These are phyloP conservation scores for Fusarium floridanum DNA, from an alignment of 2,329 filamentous ascomycete genomes.

Conservation along the genomic window DNA sequence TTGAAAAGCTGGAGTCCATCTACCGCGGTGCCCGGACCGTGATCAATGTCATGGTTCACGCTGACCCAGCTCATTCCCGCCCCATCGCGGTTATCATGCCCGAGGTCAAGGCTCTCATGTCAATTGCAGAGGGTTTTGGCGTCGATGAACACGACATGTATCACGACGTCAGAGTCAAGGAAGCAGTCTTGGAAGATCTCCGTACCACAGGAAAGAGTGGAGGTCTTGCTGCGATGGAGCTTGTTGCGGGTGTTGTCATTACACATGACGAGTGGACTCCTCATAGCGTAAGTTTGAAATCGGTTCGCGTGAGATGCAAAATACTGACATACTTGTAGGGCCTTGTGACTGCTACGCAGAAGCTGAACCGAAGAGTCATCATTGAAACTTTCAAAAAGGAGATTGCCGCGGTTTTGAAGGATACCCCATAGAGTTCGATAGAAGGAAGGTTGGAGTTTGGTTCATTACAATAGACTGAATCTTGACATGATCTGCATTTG, in stretches of 20 bases:
- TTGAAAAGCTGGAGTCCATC: constrained; percentile 93
- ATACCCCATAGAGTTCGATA: neutral
- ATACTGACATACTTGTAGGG: constrained; percentile 56
- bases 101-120: constrained; percentile 71
- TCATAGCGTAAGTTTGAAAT: constrained; percentile 72
- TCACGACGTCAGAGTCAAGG: constrained; percentile 72
- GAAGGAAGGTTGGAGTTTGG: neutral
- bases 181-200: constrained; percentile 73
- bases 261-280: constrained; percentile 91
- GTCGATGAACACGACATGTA: constrained; percentile 77
- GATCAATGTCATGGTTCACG: constrained; percentile 88
- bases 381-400: neutral
- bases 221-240: constrained; percentile 78
- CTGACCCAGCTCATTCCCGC: constrained; percentile 77
- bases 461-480: neutral
- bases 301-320: neutral
- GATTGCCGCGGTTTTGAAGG: neutral
- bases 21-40: constrained; percentile 84
- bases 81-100: constrained; percentile 84
- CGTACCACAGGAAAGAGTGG: constrained; percentile 72
- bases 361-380: constrained; percentile 64
- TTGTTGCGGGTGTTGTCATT: constrained; percentile 80
- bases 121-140: constrained; percentile 68
- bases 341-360: constrained; percentile 70
- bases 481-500: neutral